Evolutionary conservation across 179 eudicot genomes (phyloP), one percentile per base, ranked within the genome.

Genomic region (Amaranthus tricolor): DNA sequence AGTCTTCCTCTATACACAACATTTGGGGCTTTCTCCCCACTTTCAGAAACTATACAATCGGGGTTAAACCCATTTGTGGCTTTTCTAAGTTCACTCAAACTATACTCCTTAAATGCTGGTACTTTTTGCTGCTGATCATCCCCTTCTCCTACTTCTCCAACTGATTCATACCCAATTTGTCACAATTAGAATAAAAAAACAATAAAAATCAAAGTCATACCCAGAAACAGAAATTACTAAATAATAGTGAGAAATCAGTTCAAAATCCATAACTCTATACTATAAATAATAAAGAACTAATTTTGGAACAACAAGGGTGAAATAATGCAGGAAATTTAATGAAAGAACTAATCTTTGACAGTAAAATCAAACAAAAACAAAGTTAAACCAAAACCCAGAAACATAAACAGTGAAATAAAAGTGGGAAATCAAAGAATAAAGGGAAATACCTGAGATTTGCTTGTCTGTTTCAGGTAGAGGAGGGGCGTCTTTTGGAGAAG

Each of bases 11-110:
- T 89, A 70, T 93, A 93, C 73, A 91, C 93, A 71, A 91, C 90
- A 88, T 93, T 93, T 8, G 98, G 98, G 54, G 96, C 96, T 85
- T 91, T 91, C 73, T 93, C 97, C 9, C 98, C 98, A 76, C 98
- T 89, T 85, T 93, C 97, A 17, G 98, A 91, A 50, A 91, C 97
- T 65, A 93, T 91, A 72, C 88, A 69, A 17, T 89, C 95, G 40
- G 90, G 85, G 74, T 82, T 93, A 76, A 91, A 93, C 59, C 97
- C 97, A 83, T 91, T 91, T 10, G 98, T 89, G 5, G 98, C 96
- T 61, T 85, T 83, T 19, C 94, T 76, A 12, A 93, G 86, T 81
- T 93, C 98, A 16, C 79, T 75, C 71, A 93, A 85, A 51, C 80
- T 79, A 64, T 85, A 93, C 83, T 93, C 96, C 56, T 82, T 85